phyloP scores from a whole-genome alignment of 306 rosid species.

The Sicyos baderoa region DNA sequence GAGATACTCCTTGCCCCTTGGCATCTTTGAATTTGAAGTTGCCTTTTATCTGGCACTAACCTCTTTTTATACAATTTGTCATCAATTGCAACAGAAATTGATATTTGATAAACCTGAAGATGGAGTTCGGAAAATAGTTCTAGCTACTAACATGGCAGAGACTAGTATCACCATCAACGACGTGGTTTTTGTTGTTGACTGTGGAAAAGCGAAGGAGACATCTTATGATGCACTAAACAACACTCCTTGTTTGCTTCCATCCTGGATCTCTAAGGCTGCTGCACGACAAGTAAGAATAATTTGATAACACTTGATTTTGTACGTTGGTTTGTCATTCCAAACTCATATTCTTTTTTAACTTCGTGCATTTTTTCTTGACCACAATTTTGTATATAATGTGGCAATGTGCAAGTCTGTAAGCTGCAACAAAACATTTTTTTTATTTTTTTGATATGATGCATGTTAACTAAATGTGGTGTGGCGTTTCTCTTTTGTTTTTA shows the following conservation, averaged over 20 bases:
- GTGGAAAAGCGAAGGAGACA: slow-evolving; percentile 59
- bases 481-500: background rate
- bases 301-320: slow-evolving; percentile 6
- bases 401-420: background rate
- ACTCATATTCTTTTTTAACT: background rate
- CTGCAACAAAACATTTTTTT: background rate
- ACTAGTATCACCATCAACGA: slow-evolving; percentile 59
- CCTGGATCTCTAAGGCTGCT: slow-evolving; percentile 61
- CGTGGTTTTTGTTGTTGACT: slow-evolving; percentile 53
- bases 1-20: background rate
- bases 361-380: background rate
- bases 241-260: slow-evolving; percentile 58
- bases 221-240: slow-evolving; percentile 56
- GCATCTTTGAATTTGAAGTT: slow-evolving; percentile 7
- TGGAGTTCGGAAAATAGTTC: slow-evolving; percentile 50
- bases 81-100: slow-evolving; percentile 34
- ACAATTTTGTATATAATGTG: background rate
- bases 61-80: background rate
- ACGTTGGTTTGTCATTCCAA: background rate
- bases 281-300: slow-evolving; percentile 44
- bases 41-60: background rate
- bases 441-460: too few relatives aligned
- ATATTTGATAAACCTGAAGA: slow-evolving; percentile 48
- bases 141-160: slow-evolving; percentile 63
- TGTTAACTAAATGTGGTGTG: background rate